These are phyloP conservation scores for Verticillium longisporum DNA, from an alignment of 2,329 filamentous ascomycete genomes.

Conservation along the genomic window DNA sequence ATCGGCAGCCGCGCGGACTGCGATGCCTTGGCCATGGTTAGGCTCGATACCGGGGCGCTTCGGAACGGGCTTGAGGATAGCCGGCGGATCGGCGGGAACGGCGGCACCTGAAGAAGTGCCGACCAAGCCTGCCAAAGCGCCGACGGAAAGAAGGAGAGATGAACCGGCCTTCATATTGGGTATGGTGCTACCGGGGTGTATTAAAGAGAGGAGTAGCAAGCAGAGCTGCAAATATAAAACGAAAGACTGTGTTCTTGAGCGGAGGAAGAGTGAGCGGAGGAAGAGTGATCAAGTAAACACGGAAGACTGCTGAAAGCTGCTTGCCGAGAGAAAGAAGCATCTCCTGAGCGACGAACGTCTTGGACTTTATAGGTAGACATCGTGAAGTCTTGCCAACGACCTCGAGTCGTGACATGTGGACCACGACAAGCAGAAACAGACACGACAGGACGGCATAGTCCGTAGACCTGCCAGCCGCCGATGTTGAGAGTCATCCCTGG, in stretches of 20 bases:
- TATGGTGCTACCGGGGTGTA: background rate
- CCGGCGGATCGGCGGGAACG: constrained; percentile 1
- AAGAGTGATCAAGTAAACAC: background rate
- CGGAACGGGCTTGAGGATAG: constrained; percentile 4
- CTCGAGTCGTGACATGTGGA: background rate
- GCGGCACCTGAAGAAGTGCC: constrained; percentile 1
- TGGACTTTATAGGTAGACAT: background rate
- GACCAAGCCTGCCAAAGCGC: constrained; percentile 1
- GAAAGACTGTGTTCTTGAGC: background rate
- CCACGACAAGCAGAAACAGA: background rate
- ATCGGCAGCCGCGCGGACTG: background rate
- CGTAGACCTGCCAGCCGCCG: background rate
- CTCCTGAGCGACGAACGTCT: background rate
- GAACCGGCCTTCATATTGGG: constrained; percentile 4
- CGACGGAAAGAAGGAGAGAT: constrained; percentile 4
- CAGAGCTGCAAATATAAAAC: background rate
- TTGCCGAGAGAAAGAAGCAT: background rate
- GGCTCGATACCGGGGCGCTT: background rate
- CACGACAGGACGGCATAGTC: background rate
- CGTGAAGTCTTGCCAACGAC: background rate
- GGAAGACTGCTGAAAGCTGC: background rate
- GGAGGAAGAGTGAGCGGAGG: background rate
- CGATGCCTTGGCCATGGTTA: background rate
- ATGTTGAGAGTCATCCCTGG: background rate
- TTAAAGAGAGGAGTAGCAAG: background rate